Evolutionary conservation across 305 asterid species (phyloP), one percentile per base, ranked within the genome.

Genomic region (Petunia hybrid): DNA sequence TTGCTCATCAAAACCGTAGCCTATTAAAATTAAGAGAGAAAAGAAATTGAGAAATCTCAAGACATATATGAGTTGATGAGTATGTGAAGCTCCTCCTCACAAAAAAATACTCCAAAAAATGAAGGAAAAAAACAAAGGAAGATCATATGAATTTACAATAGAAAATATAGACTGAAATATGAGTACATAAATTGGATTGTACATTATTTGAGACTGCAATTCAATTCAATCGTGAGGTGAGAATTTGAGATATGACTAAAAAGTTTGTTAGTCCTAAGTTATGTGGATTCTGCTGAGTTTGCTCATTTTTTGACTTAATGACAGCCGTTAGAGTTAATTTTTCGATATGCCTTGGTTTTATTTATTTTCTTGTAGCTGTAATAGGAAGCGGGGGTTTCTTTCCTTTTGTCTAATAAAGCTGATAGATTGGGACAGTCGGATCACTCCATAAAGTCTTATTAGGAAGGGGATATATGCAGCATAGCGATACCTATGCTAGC

Each of bases 1-100:
- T 68, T 81, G 80, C 88, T 59, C 85, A 13, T 13, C 66, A 86
- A 85, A 88, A 77, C 83, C 48, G 68, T 35, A 35, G 84, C 64
- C 86, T 76, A 3, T 87, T 84, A 86, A 68, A 53, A 53, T 78
- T 77, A 56, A 61, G 13, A 57, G 13, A 22, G 31, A 6, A 40
- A 16, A 7, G 56, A 55, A 51, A 79, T 48, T 1, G 31, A 73
- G 31, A 6, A 51, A 9, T 45, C n/a, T 16, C 60, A 31, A 1
- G 57, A 45, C 42, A 55, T 22, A 46, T 70, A 46, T 31, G 41
- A 70, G 22, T 70, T 31, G 60, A 13, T 22, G 31, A 22, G 62
- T 62, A 13, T 35, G 36, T 35, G 45, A 51, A 51, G 62, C 35
- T 51, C 63, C 56, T 42, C 75, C 61, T 45, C 76, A 22, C 22